Conservation (phyloP, 352 stramenopile genomes). For the Globisporangium nodosum region DNA sequence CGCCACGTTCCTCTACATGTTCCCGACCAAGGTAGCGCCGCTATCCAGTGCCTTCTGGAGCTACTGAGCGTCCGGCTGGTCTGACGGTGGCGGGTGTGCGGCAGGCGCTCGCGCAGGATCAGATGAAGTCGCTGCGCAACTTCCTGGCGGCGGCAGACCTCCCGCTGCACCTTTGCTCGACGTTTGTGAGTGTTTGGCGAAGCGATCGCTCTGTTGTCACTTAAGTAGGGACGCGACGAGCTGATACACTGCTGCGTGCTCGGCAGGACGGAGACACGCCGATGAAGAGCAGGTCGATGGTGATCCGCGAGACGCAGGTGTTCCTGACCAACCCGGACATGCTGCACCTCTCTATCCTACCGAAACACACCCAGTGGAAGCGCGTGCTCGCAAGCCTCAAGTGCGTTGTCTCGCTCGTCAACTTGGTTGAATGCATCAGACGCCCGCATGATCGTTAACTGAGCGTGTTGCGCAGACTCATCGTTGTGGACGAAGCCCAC, state of each 20-base stretch:
- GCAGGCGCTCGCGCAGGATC: conserved; percentile 95
- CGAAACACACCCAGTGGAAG: conserved; percentile 89
- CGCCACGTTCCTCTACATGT: conserved; percentile 91
- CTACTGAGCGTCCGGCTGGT: neutral
- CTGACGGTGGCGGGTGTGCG: neutral
- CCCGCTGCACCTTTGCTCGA: conserved; percentile 42
- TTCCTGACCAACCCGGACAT: conserved; percentile 99
- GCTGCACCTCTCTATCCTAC: conserved; percentile 95
- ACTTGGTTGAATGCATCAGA: neutral
- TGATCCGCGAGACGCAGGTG: conserved; percentile 87
- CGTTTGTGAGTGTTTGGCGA: conserved; percentile 42
- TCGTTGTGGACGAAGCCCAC: conserved; percentile 89
- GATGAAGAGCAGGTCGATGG: conserved; percentile 80
- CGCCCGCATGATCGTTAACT: neutral
- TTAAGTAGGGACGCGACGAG: neutral
- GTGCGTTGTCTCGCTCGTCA: conserved; percentile 26
- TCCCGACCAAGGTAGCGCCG: conserved; percentile 91
- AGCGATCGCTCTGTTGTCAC: too few relatives aligned
- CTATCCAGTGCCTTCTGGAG: neutral
- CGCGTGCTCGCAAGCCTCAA: conserved; percentile 86
- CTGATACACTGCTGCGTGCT: neutral
- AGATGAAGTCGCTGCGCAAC: conserved; percentile 85
- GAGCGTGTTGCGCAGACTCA: conserved; percentile 23
- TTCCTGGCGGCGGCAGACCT: conserved; percentile 61
- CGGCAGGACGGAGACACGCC: conserved; percentile 92